A percentile compares a stretch with the other conserved stretches of the same genome.
Conservation (phyloP, 192 early-diverging fungal species). For the Bifiguratus adelaidae region DNA sequence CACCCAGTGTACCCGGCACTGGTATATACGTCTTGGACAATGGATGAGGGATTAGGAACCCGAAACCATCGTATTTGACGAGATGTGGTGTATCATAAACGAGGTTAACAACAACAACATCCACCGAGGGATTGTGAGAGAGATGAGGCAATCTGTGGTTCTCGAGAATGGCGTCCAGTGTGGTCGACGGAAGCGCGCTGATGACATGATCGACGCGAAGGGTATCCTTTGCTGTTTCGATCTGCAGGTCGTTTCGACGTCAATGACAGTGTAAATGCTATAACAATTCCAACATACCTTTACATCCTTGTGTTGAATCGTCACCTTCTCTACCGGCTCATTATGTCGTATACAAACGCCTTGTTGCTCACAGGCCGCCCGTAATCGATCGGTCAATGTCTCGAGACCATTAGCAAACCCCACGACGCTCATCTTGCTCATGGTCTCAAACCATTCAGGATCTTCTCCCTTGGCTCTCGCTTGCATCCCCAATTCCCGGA, state of each 20-base stretch:
- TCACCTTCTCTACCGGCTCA: constrained; percentile 19
- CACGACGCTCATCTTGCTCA: constrained; percentile 64
- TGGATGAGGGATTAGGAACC: constrained; percentile 72
- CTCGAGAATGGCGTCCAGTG: constrained; percentile 32
- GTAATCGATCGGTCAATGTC: constrained; percentile 48
- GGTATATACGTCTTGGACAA: constrained; percentile 11
- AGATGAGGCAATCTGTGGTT: constrained; percentile 29
- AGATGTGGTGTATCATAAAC: constrained; percentile 38
- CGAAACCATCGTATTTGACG: constrained; percentile 74
- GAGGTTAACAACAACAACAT: constrained; percentile 81
- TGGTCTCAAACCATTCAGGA: constrained; percentile 43
- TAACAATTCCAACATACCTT: constrained; percentile 18
- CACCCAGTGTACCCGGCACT: constrained; percentile 50
- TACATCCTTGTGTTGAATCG: constrained; percentile 14
- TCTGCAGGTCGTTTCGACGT: constrained; percentile 4
- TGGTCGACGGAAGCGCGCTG: constrained; percentile 49
- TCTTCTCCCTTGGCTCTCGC: constrained; percentile 11
- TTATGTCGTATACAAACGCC: constrained; percentile 51
- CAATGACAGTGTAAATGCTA: neutral
- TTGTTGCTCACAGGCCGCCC: constrained; percentile 26
- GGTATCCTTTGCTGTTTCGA: constrained; percentile 15
- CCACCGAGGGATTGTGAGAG: constrained; percentile 50
- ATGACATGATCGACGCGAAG: constrained; percentile 50
- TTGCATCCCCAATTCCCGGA: constrained; percentile 18
- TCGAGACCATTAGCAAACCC: constrained; percentile 76